Evolutionary conservation across 805 yeast species (phyloP).

Genomic region (Cyberlindnera samutprakarnensis): DNA sequence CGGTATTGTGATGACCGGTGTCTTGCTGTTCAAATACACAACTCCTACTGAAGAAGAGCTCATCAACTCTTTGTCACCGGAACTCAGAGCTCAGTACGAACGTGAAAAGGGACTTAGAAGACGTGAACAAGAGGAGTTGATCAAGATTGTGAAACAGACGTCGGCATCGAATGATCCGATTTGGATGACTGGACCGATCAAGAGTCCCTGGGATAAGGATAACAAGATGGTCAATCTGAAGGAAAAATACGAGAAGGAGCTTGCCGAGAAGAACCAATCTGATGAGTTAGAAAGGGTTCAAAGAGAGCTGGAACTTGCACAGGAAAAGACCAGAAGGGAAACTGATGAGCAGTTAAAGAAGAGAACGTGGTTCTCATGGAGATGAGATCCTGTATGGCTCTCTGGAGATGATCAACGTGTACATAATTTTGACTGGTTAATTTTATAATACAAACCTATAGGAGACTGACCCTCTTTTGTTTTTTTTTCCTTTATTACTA

Average conservation of each 20-base stretch:
- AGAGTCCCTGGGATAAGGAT: slow-evolving; percentile 55
- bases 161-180: slow-evolving; percentile 67
- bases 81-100: slow-evolving; percentile 69
- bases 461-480: too few relatives aligned
- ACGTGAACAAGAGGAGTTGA: slow-evolving; percentile 61
- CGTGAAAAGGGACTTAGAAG: slow-evolving; percentile 52
- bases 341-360: slow-evolving; percentile 26
- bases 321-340: slow-evolving; percentile 18
- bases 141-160: slow-evolving; percentile 58
- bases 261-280: slow-evolving; percentile 36
- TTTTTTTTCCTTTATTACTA: too few relatives aligned
- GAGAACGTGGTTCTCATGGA: slow-evolving; percentile 27
- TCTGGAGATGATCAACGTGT: too few relatives aligned
- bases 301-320: slow-evolving; percentile 29
- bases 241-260: slow-evolving; percentile 39
- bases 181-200: slow-evolving; percentile 71
- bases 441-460: too few relatives aligned
- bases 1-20: slow-evolving; percentile 69
- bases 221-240: slow-evolving; percentile 30
- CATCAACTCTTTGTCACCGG: slow-evolving; percentile 71
- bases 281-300: slow-evolving; percentile 35
- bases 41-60: slow-evolving; percentile 84
- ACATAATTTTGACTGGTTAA: too few relatives aligned
- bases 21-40: slow-evolving; percentile 58
- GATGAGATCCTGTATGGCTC: slow-evolving; percentile 9